A percentile compares a stretch with the other conserved stretches of the same genome.
These are phyloP conservation scores for Candida sithepensis DNA, from an alignment of 805 yeast species.

Conservation along the genomic window DNA sequence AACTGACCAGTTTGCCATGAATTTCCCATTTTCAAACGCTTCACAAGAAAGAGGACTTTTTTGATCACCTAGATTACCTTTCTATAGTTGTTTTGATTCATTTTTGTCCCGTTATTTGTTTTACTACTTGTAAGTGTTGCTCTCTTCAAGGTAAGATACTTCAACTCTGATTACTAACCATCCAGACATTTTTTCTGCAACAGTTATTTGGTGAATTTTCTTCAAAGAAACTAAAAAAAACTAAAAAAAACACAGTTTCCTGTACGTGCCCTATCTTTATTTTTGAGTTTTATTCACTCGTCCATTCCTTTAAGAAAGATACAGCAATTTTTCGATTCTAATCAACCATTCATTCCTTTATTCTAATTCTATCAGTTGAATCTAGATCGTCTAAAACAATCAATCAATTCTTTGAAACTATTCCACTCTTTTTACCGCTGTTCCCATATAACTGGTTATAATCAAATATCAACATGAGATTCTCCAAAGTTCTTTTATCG, in stretches of 20 bases:
- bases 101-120: too few relatives aligned
- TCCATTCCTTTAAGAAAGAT: constrained; percentile 17
- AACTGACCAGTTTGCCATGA: not conserved
- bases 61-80: not conserved
- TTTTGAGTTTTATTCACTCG: constrained; percentile 16
- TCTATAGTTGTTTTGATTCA: too few relatives aligned
- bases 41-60: not conserved
- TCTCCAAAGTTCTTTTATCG: constrained; percentile 9
- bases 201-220: too few relatives aligned
- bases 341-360: constrained; percentile 29
- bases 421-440: too few relatives aligned
- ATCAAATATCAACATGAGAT: constrained; percentile 12
- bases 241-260: not conserved
- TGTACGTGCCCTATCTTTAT: not conserved
- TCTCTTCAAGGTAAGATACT: not conserved
- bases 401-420: not conserved
- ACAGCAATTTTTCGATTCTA: constrained; percentile 11
- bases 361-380: not conserved
- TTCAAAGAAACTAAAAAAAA: not conserved
- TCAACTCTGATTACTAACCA: not conserved
- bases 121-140: too few relatives aligned
- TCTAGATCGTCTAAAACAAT: not conserved
- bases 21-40: not conserved
- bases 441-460: not conserved
- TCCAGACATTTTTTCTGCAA: too few relatives aligned